Evolutionary conservation across 1,139 yeast genomes (phyloP).

Genomic region (Yamadazyma trypodendri): DNA sequence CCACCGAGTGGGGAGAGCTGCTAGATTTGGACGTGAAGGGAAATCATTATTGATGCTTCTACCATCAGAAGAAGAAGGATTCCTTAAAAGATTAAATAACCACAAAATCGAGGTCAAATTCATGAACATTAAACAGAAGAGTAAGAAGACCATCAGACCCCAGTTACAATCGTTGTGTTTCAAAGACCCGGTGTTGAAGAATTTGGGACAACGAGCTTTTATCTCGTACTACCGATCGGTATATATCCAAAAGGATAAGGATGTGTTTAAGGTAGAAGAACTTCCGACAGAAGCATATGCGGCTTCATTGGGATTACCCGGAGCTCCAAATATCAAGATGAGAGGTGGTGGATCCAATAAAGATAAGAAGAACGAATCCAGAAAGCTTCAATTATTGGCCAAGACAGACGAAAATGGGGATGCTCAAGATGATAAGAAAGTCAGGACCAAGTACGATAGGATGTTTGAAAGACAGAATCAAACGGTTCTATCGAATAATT

Average conservation of each 20-base stretch:
- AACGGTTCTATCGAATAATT: conserved; percentile 86
- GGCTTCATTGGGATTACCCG: conserved; percentile 85
- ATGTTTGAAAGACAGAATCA: conserved; percentile 97
- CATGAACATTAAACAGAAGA: conserved; percentile 73
- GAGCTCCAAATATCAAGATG: conserved; percentile 90
- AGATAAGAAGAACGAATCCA: conserved; percentile 79
- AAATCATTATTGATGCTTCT: conserved; percentile 79
- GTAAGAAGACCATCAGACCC: conserved; percentile 74
- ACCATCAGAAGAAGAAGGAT: conserved; percentile 80
- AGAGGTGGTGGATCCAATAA: conserved; percentile 51
- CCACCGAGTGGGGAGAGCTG: conserved; percentile 95
- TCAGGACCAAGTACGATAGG: conserved; percentile 86
- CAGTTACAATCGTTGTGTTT: conserved; percentile 90
- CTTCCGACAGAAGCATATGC: conserved; percentile 85
- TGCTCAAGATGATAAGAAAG: conserved; percentile 41
- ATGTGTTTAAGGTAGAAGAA: conserved; percentile 72
- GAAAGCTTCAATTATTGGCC: conserved; percentile 59
- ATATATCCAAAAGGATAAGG: conserved; percentile 83
- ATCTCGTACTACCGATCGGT: conserved; percentile 86
- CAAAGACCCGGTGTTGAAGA: conserved; percentile 87
- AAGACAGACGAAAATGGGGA: conserved; percentile 72
- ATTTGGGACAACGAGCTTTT: conserved; percentile 93
- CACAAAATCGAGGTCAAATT: conserved; percentile 69
- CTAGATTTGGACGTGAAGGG: conserved; percentile 89
- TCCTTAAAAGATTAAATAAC: conserved; percentile 60